phyloP scores from a whole-genome alignment of 2,329 filamentous ascomycete species.

The Stagonosporopsis rhizophila region DNA sequence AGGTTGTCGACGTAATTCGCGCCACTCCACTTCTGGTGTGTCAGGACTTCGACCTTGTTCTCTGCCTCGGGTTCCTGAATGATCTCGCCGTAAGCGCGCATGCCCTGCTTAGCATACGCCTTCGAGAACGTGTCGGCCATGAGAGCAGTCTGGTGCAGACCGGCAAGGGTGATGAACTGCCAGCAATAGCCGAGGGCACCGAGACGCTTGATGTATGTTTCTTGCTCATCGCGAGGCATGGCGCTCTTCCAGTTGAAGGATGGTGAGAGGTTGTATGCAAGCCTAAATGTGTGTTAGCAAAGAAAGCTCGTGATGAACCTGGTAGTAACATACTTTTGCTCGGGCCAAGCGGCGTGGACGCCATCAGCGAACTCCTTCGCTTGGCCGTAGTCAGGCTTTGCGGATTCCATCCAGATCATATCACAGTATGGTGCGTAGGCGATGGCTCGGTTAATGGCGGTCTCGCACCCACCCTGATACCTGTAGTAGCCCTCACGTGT shows the following conservation, averaged over 20 bases:
- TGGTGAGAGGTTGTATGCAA: slow-evolving; percentile 97
- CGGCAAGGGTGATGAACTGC: slow-evolving; percentile 99
- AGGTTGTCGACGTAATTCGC: slow-evolving; percentile 94
- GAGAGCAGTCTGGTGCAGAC: slow-evolving; percentile 92
- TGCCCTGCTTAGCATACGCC: slow-evolving; percentile 81
- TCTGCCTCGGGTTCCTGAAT: slow-evolving; percentile 99
- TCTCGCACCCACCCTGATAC: slow-evolving; percentile 88
- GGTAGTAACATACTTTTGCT: slow-evolving; percentile 78
- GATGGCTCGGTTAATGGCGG: slow-evolving; percentile 86
- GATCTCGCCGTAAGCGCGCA: slow-evolving; percentile 96
- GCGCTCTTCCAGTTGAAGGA: slow-evolving; percentile 99
- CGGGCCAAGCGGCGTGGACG: slow-evolving; percentile 91
- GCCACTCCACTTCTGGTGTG: slow-evolving; percentile 98
- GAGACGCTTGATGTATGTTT: slow-evolving; percentile 95
- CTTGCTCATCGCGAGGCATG: slow-evolving; percentile 89
- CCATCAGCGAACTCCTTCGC: slow-evolving; percentile 92
- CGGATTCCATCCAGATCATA: slow-evolving; percentile 99
- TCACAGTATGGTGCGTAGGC: slow-evolving; percentile 94
- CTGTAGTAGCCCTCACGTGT: slow-evolving; percentile 96
- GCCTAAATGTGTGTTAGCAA: slow-evolving; percentile 58
- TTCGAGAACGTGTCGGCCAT: slow-evolving; percentile 88
- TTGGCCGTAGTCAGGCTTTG: slow-evolving; percentile 89
- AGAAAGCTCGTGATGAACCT: no score
- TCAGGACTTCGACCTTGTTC: slow-evolving; percentile 88
- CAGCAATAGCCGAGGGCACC: slow-evolving; percentile 93